phyloP scores from a whole-genome alignment of 208 protist species.

The Sergeia podlipaevii region DNA sequence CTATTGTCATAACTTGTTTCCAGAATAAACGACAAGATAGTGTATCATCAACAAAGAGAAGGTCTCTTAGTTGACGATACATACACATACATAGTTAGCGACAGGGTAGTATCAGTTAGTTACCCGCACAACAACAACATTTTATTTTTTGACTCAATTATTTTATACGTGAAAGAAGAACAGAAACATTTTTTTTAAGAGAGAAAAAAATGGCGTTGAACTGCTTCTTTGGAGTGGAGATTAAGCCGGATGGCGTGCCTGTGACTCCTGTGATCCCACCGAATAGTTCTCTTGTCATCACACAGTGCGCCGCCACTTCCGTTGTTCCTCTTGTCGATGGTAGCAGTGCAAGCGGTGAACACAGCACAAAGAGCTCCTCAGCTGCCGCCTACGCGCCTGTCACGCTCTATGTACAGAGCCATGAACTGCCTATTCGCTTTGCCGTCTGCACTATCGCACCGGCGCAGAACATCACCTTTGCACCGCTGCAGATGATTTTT shows the following conservation, averaged over 20 bases:
- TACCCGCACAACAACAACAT: neutral
- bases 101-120: too few relatives aligned
- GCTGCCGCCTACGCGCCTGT: slow-evolving; percentile 26
- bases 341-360: neutral
- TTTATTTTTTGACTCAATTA: too few relatives aligned
- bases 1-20: too few relatives aligned
- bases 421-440: slow-evolving; percentile 45
- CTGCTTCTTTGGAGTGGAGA: slow-evolving; percentile 80
- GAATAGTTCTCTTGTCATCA: slow-evolving; percentile 55
- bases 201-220: slow-evolving; percentile 50
- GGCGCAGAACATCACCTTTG: slow-evolving; percentile 36
- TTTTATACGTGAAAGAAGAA: too few relatives aligned
- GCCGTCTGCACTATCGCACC: slow-evolving; percentile 57
- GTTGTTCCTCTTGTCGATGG: slow-evolving; percentile 17
- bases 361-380: neutral
- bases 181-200: too few relatives aligned
- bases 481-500: slow-evolving; percentile 72
- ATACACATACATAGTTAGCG: too few relatives aligned
- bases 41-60: too few relatives aligned
- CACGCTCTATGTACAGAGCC: slow-evolving; percentile 68
- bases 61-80: too few relatives aligned
- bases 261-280: slow-evolving; percentile 58
- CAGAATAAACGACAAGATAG: too few relatives aligned
- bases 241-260: slow-evolving; percentile 50
- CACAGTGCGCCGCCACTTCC: slow-evolving; percentile 65